These are phyloP conservation scores for Euptelea pleiosperma DNA, from an alignment of 164 flowering plant species.

Conservation along the genomic window DNA sequence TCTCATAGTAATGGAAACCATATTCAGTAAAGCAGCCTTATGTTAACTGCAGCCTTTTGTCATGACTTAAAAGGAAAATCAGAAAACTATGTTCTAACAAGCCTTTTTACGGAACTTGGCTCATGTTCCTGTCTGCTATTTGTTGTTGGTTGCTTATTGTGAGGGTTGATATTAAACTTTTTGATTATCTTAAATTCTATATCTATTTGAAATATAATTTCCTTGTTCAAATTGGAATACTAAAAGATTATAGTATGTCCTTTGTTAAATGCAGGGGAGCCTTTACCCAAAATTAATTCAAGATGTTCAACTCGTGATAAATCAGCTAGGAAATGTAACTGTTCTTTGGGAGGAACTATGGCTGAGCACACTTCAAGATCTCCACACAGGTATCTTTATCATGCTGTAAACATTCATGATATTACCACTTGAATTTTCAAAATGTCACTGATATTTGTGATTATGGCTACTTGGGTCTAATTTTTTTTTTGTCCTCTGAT, in stretches of 20 bases:
- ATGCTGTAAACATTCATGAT: not conserved
- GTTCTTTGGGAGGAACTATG: slow-evolving; percentile 99
- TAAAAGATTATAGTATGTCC: not conserved
- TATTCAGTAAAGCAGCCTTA: too few species aligned
- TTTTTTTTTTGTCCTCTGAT: not conserved
- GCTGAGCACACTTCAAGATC: slow-evolving; percentile 98
- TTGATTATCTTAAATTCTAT: not conserved
- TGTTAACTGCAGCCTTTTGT: too few species aligned
- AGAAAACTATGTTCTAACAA: not conserved
- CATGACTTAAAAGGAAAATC: not conserved
- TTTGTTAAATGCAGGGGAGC: slow-evolving; percentile 55
- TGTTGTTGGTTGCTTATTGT: not conserved
- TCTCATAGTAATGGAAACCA: too few species aligned
- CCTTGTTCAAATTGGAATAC: not conserved
- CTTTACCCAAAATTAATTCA: slow-evolving; percentile 81
- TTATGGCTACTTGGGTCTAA: not conserved
- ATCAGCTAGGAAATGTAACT: slow-evolving; percentile 81
- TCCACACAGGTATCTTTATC: slow-evolving; percentile 63
- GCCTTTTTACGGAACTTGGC: not conserved
- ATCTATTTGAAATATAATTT: not conserved
- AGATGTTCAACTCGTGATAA: slow-evolving; percentile 90
- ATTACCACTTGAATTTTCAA: not conserved
- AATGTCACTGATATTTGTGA: not conserved
- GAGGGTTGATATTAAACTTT: not conserved
- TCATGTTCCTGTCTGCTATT: not conserved